A percentile compares a stretch with the other conserved stretches of the same genome.
Evolutionary conservation across 2,329 filamentous ascomycete species (phyloP).

Genomic region (Chalaropsis thielavioides): DNA sequence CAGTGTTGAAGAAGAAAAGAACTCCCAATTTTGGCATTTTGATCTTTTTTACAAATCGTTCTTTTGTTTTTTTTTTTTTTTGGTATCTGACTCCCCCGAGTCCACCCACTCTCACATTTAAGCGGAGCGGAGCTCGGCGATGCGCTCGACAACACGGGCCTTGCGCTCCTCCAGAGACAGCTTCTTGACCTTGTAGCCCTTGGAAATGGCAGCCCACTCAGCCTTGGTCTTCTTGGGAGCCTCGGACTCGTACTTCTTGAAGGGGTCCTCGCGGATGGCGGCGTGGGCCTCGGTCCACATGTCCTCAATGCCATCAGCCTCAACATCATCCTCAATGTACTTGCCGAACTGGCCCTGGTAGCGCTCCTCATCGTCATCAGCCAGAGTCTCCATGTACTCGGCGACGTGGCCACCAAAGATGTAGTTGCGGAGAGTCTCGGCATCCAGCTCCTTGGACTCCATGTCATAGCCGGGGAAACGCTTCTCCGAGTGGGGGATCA

Average conservation of each 20-base stretch:
- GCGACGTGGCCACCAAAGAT: conserved; percentile 97
- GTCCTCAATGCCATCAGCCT: conserved; percentile 95
- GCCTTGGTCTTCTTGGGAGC: conserved; percentile 92
- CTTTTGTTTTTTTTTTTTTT: conserved; percentile 17
- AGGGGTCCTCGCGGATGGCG: conserved; percentile 93
- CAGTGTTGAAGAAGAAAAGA: not conserved
- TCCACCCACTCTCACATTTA: conserved; percentile 5
- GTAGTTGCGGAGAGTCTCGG: conserved; percentile 96
- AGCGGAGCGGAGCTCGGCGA: conserved; percentile 53
- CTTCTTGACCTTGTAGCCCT: conserved; percentile 73
- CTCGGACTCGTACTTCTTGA: conserved; percentile 70
- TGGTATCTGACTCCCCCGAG: conserved; percentile 5
- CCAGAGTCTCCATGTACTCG: conserved; percentile 99
- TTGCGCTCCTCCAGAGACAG: conserved; percentile 71
- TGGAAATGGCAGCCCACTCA: conserved; percentile 87
- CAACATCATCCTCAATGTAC: conserved; percentile 93
- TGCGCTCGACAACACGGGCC: conserved; percentile 76
- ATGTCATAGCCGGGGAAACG: conserved; percentile 98
- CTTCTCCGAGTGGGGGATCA: conserved; percentile 97
- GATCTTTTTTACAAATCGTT: conserved; percentile 8
- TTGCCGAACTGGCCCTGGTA: conserved; percentile 97
- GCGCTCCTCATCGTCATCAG: conserved; percentile 99
- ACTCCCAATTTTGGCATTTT: conserved; percentile 7
- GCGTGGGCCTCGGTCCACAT: conserved; percentile 89
- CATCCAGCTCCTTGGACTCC: conserved; percentile 93